A percentile compares a stretch with the other conserved stretches of the same genome.
Conservation (phyloP, 371 early-diverging fungal genomes). For the Apophysomyces trapeziformis region DNA sequence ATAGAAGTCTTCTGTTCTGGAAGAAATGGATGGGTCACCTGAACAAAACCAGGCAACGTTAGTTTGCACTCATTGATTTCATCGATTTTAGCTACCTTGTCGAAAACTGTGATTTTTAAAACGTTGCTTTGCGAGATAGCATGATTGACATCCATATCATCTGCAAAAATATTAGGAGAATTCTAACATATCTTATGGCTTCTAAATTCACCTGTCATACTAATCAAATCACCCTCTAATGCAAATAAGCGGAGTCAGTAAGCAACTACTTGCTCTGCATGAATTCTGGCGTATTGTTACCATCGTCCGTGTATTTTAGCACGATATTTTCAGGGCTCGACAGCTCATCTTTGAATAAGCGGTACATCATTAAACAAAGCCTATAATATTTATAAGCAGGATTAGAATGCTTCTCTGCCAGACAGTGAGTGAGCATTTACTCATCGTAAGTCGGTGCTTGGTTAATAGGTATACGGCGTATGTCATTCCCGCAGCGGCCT, state of each 20-base stretch:
- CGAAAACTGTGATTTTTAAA: conserved; percentile 54
- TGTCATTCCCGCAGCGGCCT: conserved; percentile 46
- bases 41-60: background rate
- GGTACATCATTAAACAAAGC: conserved; percentile 60
- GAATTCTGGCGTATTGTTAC: conserved; percentile 25
- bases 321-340: conserved; percentile 50
- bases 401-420: background rate
- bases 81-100: conserved; percentile 23
- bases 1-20: conserved; percentile 9
- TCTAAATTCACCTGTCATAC: conserved; percentile 36
- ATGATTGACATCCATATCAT: conserved; percentile 59
- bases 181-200: background rate
- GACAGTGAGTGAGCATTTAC: conserved; percentile 19
- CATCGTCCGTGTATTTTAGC: conserved; percentile 60
- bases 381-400: conserved; percentile 13
- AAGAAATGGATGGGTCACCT: conserved; percentile 11
- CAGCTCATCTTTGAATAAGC: conserved; percentile 51
- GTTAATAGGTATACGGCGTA: conserved; percentile 57
- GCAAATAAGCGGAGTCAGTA: conserved; percentile 4
- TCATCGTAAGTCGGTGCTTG: conserved; percentile 64
- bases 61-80: no score
- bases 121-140: conserved; percentile 56
- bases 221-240: conserved; percentile 61
- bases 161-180: conserved; percentile 23
- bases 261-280: background rate